Percentiles rank a stretch among this genome's conserved stretches.
Evolutionary conservation across 2,329 filamentous ascomycete species (phyloP).

Genomic region (Scedosporium apiospermum): DNA sequence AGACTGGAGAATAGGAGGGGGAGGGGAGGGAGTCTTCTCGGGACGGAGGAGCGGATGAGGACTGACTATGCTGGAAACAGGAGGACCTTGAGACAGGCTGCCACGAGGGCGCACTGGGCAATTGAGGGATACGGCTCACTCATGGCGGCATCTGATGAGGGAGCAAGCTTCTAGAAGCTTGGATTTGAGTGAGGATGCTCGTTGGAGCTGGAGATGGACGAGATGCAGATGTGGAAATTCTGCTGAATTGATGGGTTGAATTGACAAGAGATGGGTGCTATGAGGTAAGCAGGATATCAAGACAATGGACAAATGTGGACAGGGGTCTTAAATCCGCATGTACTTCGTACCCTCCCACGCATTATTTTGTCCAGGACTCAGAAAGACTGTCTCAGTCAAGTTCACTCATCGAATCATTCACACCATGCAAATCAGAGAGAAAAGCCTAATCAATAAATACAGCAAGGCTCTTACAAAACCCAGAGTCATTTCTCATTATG

Average conservation of each 20-base stretch:
- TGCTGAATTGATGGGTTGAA: neutral
- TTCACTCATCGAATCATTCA: too few species aligned
- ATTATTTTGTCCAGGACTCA: too few species aligned
- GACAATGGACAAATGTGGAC: neutral
- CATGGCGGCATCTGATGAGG: conserved; percentile 40
- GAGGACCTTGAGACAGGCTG: conserved; percentile 82
- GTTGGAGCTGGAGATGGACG: neutral
- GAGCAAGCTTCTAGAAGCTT: neutral
- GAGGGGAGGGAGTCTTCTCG: neutral
- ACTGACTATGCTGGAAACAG: conserved; percentile 91
- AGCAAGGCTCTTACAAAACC: too few species aligned
- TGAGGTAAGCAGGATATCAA: neutral
- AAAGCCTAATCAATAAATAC: too few species aligned
- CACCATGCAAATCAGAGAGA: too few species aligned
- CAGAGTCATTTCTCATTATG: too few species aligned
- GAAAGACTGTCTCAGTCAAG: too few species aligned
- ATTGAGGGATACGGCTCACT: conserved; percentile 78
- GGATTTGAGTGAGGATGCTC: neutral
- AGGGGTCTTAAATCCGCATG: neutral
- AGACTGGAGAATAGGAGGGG: neutral
- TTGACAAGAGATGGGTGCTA: neutral
- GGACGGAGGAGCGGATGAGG: neutral
- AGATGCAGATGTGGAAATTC: neutral
- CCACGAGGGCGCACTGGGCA: conserved; percentile 75
- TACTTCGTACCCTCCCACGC: too few species aligned